phyloP scores from a whole-genome alignment of 345 rosid species.

The Populus ilicifolia region DNA sequence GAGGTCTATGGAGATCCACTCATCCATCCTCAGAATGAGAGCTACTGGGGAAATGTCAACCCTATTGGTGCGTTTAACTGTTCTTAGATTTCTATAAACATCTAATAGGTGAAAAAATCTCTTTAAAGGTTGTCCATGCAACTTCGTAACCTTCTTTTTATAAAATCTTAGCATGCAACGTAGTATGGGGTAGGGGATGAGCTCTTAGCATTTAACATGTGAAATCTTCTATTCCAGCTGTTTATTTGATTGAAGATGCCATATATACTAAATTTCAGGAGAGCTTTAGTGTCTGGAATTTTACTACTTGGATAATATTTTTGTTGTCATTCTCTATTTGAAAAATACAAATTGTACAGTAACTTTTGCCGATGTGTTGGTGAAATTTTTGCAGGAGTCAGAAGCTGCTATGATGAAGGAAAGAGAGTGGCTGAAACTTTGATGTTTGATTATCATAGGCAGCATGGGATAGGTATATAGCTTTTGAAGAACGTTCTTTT shows the following conservation, averaged over 20 bases:
- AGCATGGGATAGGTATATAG: conserved; percentile 76
- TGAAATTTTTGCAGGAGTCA: conserved; percentile 48
- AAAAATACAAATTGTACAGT: background rate
- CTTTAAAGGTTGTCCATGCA: background rate
- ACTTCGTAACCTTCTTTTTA: background rate
- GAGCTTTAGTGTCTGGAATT: no score
- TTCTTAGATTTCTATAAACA: background rate
- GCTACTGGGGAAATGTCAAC: conserved; percentile 96
- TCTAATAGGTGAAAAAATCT: background rate
- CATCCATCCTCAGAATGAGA: conserved; percentile 81
- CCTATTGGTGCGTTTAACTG: conserved; percentile 60
- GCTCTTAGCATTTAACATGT: no score
- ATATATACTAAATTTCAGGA: background rate
- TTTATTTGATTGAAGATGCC: background rate
- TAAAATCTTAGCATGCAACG: background rate
- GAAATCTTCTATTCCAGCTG: background rate
- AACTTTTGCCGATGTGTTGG: background rate
- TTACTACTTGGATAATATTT: no score
- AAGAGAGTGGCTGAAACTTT: conserved; percentile 90
- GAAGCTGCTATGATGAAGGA: conserved; percentile 97
- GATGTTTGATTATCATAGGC: conserved; percentile 95
- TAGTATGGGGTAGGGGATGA: background rate
- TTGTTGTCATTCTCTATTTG: no score
- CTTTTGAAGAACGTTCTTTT: background rate
- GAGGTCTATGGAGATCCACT: conserved; percentile 96